These are phyloP conservation scores for Rhytidiadelphus loreus DNA, from an alignment of 225 moss, liverwort and hornwort genomes.

Conservation along the genomic window DNA sequence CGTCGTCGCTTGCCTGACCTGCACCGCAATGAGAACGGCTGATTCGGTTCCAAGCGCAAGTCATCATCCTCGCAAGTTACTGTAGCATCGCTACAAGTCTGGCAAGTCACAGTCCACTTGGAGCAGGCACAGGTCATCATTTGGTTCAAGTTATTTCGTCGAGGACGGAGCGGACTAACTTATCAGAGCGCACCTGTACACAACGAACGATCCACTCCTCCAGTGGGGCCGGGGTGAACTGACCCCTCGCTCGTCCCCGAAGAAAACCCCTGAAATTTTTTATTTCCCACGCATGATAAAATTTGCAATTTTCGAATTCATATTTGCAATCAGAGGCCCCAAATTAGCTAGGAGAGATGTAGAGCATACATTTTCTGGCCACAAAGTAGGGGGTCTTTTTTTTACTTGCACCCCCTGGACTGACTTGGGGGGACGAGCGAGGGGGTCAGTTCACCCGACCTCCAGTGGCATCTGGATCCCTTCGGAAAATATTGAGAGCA, in stretches of 20 bases:
- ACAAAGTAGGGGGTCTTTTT: too few species aligned
- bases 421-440: too few species aligned
- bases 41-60: neutral
- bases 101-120: neutral
- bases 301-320: too few species aligned
- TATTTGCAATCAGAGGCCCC: too few species aligned
- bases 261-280: too few species aligned
- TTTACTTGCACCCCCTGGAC: too few species aligned
- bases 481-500: neutral
- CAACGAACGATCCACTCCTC: neutral
- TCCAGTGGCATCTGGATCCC: neutral
- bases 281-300: too few species aligned
- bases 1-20: neutral
- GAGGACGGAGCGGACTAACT: neutral
- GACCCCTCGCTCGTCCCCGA: too few species aligned
- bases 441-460: too few species aligned
- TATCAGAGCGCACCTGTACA: neutral
- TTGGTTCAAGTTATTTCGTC: neutral
- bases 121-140: neutral
- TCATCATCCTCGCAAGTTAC: neutral
- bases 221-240: too few species aligned
- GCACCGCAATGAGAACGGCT: neutral
- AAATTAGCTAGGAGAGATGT: too few species aligned
- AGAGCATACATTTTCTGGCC: too few species aligned
- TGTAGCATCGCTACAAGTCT: neutral